Percentiles rank a stretch among this genome's conserved stretches.
Evolutionary conservation across 2,329 filamentous ascomycete genomes (phyloP).

Genomic region (Ascochyta clinopodiicola): DNA sequence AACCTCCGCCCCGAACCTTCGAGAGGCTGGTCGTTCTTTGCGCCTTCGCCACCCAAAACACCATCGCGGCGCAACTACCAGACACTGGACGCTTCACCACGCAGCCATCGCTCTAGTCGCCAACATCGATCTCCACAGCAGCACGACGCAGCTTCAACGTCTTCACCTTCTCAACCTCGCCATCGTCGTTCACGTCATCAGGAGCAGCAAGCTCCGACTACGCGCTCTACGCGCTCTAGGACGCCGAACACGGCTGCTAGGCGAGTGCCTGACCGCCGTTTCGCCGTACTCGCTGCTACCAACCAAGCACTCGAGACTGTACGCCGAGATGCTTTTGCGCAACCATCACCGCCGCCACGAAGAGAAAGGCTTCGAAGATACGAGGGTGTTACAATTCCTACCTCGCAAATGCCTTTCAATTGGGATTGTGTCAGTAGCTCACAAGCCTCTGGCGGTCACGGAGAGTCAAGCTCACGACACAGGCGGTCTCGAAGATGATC

Average conservation of each 20-base stretch:
- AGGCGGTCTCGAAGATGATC: conserved; percentile 36
- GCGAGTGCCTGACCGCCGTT: conserved; percentile 46
- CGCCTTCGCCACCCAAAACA: conserved; percentile 41
- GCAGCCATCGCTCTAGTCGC: conserved; percentile 37
- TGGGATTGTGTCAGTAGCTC: conserved; percentile 48
- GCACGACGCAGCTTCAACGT: conserved; percentile 19
- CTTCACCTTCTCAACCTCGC: conserved; percentile 33
- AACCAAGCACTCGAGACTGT: conserved; percentile 46
- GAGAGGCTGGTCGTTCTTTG: conserved; percentile 39
- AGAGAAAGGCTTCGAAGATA: conserved; percentile 42
- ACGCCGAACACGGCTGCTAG: conserved; percentile 44
- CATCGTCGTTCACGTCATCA: conserved; percentile 39
- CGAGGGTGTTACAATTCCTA: conserved; percentile 40
- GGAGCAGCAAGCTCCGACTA: conserved; percentile 28
- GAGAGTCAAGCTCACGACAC: conserved; percentile 32
- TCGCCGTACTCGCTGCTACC: conserved; percentile 47
- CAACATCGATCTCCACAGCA: conserved; percentile 28
- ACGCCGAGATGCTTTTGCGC: conserved; percentile 45
- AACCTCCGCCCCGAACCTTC: conserved; percentile 32
- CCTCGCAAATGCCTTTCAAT: conserved; percentile 43
- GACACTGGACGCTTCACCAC: conserved; percentile 37
- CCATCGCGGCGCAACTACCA: conserved; percentile 33
- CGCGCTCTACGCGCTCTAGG: conserved; percentile 37
- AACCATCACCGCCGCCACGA: conserved; percentile 42
- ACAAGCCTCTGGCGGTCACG: conserved; percentile 37